Conservation (phyloP, 2,329 filamentous ascomycete genomes). For the Corynespora cassiicola region DNA sequence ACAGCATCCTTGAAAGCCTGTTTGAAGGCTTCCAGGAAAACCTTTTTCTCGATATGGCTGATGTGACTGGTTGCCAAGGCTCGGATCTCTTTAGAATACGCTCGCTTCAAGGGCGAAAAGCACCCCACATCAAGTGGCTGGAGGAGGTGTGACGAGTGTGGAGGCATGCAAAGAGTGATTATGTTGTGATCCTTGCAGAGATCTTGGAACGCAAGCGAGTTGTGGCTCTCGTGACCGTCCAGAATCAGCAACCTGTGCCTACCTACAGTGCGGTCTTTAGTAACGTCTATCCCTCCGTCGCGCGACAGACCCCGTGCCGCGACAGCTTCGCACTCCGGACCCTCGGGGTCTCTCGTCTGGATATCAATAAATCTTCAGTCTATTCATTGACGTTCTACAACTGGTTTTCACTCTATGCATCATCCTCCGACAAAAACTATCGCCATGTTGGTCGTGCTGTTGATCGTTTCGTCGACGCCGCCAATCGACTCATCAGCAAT, state of each 20-base stretch:
- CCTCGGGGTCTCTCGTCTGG: too few relatives aligned
- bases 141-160: slow-evolving; percentile 19
- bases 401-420: too few relatives aligned
- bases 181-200: slow-evolving; percentile 46
- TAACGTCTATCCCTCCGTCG: too few relatives aligned
- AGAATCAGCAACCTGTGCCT: slow-evolving; percentile 45
- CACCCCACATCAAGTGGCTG: slow-evolving; percentile 22
- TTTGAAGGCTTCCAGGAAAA: slow-evolving; percentile 27
- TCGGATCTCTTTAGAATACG: slow-evolving; percentile 37
- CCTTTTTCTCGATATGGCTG: slow-evolving; percentile 31
- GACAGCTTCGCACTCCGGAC: too few relatives aligned
- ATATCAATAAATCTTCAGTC: too few relatives aligned
- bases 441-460: too few relatives aligned
- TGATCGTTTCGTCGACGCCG: too few relatives aligned
- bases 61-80: slow-evolving; percentile 31
- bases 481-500: too few relatives aligned
- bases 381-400: too few relatives aligned
- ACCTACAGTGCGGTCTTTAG: slow-evolving; percentile 26
- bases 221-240: slow-evolving; percentile 45
- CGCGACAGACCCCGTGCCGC: too few relatives aligned
- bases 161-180: slow-evolving; percentile 45
- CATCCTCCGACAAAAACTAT: too few relatives aligned
- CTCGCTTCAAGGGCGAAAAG: slow-evolving; percentile 22
- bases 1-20: slow-evolving; percentile 30
- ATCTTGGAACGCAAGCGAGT: slow-evolving; percentile 42